phyloP scores from a whole-genome alignment of 371 early-diverging fungal species.

The Rhizomucor pusillus region DNA sequence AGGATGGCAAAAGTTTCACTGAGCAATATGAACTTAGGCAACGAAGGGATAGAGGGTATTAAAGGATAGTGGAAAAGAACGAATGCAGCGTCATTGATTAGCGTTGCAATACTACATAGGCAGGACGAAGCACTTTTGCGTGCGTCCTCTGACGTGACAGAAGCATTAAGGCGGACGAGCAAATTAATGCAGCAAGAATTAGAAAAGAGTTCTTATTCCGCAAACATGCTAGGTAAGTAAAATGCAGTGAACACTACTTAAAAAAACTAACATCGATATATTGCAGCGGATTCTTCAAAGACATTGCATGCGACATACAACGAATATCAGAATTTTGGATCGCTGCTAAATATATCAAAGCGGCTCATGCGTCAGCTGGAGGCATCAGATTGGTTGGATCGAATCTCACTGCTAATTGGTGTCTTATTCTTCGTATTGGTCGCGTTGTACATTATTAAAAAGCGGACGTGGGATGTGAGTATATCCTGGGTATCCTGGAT shows the following conservation, averaged over 20 bases:
- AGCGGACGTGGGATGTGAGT: constrained; percentile 67
- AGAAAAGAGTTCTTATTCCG: constrained; percentile 64
- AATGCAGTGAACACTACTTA: neutral
- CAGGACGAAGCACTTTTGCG: constrained; percentile 44
- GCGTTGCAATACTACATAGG: constrained; percentile 12
- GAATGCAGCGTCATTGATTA: neutral
- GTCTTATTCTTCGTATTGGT: constrained; percentile 59
- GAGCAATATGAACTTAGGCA: constrained; percentile 43
- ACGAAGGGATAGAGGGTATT: constrained; percentile 30
- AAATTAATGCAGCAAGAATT: constrained; percentile 75
- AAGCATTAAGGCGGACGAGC: constrained; percentile 63
- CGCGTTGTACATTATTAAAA: constrained; percentile 66
- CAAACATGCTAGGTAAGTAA: constrained; percentile 60
- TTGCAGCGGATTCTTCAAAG: constrained; percentile 65
- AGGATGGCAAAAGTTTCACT: constrained; percentile 30
- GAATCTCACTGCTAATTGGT: constrained; percentile 64
- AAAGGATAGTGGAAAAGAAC: constrained; percentile 11
- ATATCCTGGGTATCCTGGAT: constrained; percentile 54
- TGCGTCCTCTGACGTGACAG: constrained; percentile 61
- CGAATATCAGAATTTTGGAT: constrained; percentile 66
- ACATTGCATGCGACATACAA: constrained; percentile 50
- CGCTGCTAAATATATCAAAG: constrained; percentile 59
- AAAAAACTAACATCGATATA: too few relatives aligned
- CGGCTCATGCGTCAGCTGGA: constrained; percentile 67
- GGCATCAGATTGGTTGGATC: constrained; percentile 70